A percentile compares a stretch with the other conserved stretches of the same genome.
These are phyloP conservation scores for Xylaria sp. DNA, from an alignment of 2,329 filamentous ascomycete species.

Conservation along the genomic window DNA sequence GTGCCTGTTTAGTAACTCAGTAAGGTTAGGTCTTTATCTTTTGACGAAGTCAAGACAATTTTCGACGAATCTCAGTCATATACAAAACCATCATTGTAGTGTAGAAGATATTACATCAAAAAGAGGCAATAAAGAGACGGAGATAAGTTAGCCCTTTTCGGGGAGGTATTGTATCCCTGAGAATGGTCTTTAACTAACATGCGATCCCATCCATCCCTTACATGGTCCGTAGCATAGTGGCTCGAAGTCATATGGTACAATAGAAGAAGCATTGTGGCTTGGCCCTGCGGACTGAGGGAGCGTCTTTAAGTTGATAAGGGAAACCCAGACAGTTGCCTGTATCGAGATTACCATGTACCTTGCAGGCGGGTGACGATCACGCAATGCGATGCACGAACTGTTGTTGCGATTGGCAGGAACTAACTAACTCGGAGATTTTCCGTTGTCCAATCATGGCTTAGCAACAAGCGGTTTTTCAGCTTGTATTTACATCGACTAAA, in stretches of 20 bases:
- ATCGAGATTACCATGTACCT: background rate
- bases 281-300: constrained; percentile 1
- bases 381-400: background rate
- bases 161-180: too few relatives aligned
- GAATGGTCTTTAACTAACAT: too few relatives aligned
- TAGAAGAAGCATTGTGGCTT: constrained; percentile 3
- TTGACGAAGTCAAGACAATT: too few relatives aligned
- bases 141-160: too few relatives aligned
- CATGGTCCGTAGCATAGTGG: background rate
- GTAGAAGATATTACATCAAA: too few relatives aligned
- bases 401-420: background rate
- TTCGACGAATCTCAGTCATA: too few relatives aligned
- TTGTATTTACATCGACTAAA: background rate
- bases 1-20: too few relatives aligned
- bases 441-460: background rate
- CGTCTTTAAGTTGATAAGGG: background rate
- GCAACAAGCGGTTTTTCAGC: background rate
- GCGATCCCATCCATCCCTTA: background rate
- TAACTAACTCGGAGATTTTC: background rate
- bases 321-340: too few relatives aligned
- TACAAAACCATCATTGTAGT: too few relatives aligned
- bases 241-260: background rate
- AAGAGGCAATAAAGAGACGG: too few relatives aligned
- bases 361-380: constrained; percentile 8
- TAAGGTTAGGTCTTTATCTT: too few relatives aligned